Percentiles rank a stretch among this genome's conserved stretches.
phyloP scores from a whole-genome alignment of 371 early-diverging fungal genomes.

The Zopfochytrium polystomum region DNA sequence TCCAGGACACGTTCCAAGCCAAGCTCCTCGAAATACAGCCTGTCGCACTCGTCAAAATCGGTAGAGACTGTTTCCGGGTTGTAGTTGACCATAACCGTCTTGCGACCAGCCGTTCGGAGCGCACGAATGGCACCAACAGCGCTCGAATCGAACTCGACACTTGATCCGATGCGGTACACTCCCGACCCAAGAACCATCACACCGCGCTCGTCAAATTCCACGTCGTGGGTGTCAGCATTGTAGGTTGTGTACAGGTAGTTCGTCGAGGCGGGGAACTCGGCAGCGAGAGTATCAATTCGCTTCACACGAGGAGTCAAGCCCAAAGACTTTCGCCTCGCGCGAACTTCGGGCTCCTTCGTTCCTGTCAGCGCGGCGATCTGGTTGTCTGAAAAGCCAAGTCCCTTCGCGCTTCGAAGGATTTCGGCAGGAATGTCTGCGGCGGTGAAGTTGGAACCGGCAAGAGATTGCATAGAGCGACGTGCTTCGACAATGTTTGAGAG shows the following conservation, averaged over 20 bases:
- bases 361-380: constrained; percentile 71
- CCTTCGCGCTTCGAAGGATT: constrained; percentile 67
- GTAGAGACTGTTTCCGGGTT: constrained; percentile 96
- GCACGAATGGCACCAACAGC: constrained; percentile 80
- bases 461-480: constrained; percentile 52
- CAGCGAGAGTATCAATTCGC: constrained; percentile 89
- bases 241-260: constrained; percentile 93
- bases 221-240: constrained; percentile 81
- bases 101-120: constrained; percentile 69
- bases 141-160: constrained; percentile 95
- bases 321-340: constrained; percentile 56
- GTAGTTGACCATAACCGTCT: constrained; percentile 95
- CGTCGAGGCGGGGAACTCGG: constrained; percentile 88
- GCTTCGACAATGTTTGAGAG: constrained; percentile 77
- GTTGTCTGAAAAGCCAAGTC: constrained; percentile 80
- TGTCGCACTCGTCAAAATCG: constrained; percentile 92
- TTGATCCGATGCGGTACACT: constrained; percentile 91
- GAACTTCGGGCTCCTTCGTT: constrained; percentile 55
- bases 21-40: constrained; percentile 91
- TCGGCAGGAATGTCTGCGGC: constrained; percentile 29
- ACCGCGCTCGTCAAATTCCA: constrained; percentile 78
- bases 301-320: constrained; percentile 85
- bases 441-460: constrained; percentile 13
- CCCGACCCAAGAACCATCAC: constrained; percentile 94
- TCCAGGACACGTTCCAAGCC: constrained; percentile 88